phyloP scores from a whole-genome alignment of 139 green algal species.

The Diplosphaera chodatii region DNA sequence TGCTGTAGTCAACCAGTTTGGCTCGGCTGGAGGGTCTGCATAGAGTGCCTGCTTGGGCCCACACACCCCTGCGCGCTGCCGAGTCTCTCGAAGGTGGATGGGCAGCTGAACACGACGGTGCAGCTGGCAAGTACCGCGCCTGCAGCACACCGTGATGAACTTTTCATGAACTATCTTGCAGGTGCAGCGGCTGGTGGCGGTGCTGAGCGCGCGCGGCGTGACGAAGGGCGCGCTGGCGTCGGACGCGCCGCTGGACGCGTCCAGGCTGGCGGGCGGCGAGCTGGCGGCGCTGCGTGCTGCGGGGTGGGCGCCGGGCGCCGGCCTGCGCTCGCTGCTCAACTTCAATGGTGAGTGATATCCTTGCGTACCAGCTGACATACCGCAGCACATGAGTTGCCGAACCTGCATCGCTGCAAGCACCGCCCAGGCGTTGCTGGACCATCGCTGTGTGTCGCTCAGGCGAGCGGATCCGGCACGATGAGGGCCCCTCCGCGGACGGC shows the following conservation, averaged over 20 bases:
- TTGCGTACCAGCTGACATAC: not conserved
- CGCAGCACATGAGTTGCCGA: not conserved
- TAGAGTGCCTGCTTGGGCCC: no score
- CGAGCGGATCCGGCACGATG: not conserved
- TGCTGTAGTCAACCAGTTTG: no score
- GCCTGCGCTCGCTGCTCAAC: conserved; percentile 19
- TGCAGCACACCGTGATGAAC: no score
- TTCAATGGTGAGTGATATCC: conserved; percentile 9
- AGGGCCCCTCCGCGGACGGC: no score
- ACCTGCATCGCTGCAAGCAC: not conserved
- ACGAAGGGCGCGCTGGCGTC: conserved; percentile 9
- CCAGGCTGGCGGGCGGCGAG: not conserved
- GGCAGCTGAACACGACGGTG: no score
- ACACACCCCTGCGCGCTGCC: no score
- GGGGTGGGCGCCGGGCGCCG: conserved; percentile 9
- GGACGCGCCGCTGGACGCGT: conserved; percentile 1
- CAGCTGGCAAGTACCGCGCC: no score
- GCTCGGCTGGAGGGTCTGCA: no score
- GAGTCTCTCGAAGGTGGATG: no score
- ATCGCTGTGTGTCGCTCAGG: not conserved
- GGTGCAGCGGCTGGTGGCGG: conserved; percentile 20
- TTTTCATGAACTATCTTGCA: not conserved
- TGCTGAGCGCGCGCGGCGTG: conserved; percentile 12
- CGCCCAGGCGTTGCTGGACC: not conserved
- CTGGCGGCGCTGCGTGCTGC: conserved; percentile 5